Evolutionary conservation across 306 rosid species (phyloP).

Genomic region (Urtica urens): DNA sequence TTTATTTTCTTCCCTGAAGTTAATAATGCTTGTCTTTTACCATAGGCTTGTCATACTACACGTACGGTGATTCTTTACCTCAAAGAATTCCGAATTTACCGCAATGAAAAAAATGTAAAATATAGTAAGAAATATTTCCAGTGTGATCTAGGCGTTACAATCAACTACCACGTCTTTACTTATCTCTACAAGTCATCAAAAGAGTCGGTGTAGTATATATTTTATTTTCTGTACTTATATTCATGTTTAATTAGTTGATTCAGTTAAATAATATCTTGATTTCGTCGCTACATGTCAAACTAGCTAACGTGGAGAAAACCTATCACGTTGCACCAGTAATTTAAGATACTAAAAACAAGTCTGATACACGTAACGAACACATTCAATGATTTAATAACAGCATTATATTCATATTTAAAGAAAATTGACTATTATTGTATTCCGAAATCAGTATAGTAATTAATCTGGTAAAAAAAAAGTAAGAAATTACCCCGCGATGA

Average conservation of each 20-base stretch:
- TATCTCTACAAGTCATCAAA: too few species aligned
- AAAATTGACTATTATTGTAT: too few species aligned
- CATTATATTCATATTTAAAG: not conserved
- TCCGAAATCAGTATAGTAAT: not conserved
- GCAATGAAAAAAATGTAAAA: too few species aligned
- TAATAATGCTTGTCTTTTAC: too few species aligned
- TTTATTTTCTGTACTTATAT: not conserved
- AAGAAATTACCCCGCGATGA: slow-evolving; percentile 55
- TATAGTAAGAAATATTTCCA: too few species aligned
- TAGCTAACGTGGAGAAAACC: not conserved
- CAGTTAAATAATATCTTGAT: not conserved
- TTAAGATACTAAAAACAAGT: not conserved
- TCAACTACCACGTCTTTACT: too few species aligned
- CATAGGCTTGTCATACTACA: too few species aligned
- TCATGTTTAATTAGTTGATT: not conserved
- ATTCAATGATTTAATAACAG: not conserved
- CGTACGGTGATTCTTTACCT: too few species aligned
- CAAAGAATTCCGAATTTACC: too few species aligned
- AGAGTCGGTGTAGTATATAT: not conserved
- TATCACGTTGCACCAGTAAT: not conserved
- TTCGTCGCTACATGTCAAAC: not conserved
- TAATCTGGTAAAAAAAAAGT: not conserved
- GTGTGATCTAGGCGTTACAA: too few species aligned
- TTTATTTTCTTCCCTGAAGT: not conserved
- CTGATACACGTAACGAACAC: not conserved